These are phyloP conservation scores for Scedosporium boydii DNA, from an alignment of 2,329 filamentous ascomycete species.

Conservation along the genomic window DNA sequence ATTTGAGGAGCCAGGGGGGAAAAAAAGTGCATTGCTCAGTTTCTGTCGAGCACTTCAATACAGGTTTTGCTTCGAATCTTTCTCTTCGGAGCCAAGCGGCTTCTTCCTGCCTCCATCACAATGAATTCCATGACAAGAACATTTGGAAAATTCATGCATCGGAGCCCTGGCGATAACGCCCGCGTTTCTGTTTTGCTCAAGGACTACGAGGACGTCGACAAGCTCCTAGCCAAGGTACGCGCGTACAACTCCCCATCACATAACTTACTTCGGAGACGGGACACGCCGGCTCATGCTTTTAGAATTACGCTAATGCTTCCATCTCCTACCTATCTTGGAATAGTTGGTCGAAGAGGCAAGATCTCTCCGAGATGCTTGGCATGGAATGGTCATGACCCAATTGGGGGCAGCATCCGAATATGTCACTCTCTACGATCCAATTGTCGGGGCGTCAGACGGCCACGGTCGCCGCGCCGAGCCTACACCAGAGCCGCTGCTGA, in stretches of 20 bases:
- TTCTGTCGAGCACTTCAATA: too few species aligned
- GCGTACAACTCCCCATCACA: background rate
- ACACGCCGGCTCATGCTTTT: background rate
- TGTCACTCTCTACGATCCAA: constrained; percentile 66
- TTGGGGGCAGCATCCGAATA: constrained; percentile 57
- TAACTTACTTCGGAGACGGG: background rate
- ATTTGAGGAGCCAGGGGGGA: too few species aligned
- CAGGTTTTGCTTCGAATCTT: too few species aligned
- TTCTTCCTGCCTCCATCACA: constrained; percentile 14
- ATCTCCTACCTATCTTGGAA: constrained; percentile 4
- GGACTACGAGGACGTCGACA: constrained; percentile 74
- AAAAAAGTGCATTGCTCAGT: too few species aligned
- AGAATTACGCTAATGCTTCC: background rate
- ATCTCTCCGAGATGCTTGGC: constrained; percentile 72
- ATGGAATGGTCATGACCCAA: constrained; percentile 60
- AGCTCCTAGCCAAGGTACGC: constrained; percentile 60
- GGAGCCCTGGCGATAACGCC: constrained; percentile 62
- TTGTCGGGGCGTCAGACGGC: constrained; percentile 55
- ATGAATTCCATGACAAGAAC: constrained; percentile 68
- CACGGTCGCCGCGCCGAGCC: constrained; percentile 42
- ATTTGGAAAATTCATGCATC: constrained; percentile 62
- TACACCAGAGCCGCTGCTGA: constrained; percentile 54
- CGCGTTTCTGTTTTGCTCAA: constrained; percentile 65
- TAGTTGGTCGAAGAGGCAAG: constrained; percentile 69
- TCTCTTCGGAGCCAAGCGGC: background rate